Percentiles rank a stretch among this genome's conserved stretches.
Conservation (phyloP, 163 green algal genomes). For the Scenedesmus sp. region DNA sequence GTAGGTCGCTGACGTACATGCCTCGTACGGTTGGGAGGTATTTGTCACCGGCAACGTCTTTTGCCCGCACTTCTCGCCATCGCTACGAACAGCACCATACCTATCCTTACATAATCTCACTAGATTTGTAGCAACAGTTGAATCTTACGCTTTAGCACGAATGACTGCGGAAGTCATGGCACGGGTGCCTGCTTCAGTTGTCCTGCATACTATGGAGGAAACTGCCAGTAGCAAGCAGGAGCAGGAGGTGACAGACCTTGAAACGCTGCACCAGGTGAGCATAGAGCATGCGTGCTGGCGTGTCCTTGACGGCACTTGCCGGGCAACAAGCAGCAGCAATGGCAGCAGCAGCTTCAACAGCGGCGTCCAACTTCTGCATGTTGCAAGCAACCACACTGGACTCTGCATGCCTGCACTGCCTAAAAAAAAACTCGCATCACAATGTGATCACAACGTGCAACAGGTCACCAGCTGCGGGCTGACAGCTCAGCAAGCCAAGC, state of each 20-base stretch:
- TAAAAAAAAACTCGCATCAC: background rate
- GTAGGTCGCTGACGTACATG: too few species aligned
- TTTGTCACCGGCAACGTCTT: background rate
- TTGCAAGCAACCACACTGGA: background rate
- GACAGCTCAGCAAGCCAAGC: background rate
- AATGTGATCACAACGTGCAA: background rate
- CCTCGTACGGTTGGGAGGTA: background rate
- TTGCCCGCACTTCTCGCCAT: background rate
- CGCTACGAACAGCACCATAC: background rate
- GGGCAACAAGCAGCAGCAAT: too few species aligned
- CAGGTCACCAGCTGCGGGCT: constrained; percentile 46
- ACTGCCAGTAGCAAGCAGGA: background rate
- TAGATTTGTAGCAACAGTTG: background rate
- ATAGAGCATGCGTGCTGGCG: too few species aligned
- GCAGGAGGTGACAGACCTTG: background rate
- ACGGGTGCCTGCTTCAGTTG: background rate
- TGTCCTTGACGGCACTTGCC: too few species aligned
- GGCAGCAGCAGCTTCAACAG: too few species aligned
- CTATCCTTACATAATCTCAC: background rate
- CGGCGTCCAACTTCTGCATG: too few species aligned
- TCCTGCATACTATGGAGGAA: background rate
- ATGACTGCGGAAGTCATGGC: background rate
- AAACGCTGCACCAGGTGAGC: background rate
- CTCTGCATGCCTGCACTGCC: too few species aligned
- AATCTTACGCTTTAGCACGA: background rate